Percentiles rank a stretch among this genome's conserved stretches.
Conservation (phyloP, 2,329 filamentous ascomycete genomes). For the Nemania abortiva region DNA sequence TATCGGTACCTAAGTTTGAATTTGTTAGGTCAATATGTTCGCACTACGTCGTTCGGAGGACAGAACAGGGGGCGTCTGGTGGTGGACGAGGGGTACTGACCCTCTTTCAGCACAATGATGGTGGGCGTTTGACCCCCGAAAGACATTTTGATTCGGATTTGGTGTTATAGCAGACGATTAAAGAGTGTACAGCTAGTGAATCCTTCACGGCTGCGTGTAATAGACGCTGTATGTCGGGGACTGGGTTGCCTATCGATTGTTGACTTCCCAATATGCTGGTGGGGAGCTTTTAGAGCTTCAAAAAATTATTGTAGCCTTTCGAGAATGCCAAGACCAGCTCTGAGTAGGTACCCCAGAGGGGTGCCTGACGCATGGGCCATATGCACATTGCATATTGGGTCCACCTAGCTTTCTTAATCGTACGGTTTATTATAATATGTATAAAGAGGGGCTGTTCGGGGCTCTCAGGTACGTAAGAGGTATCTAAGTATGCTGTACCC, state of each 20-base stretch:
- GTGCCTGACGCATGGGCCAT: constrained; percentile 1
- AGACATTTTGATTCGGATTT: constrained; percentile 74
- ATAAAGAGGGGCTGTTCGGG: background rate
- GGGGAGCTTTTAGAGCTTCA: constrained; percentile 59
- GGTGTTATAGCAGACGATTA: constrained; percentile 10
- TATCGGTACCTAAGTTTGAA: constrained; percentile 81
- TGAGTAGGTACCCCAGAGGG: background rate
- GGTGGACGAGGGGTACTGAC: constrained; percentile 63
- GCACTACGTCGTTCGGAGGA: constrained; percentile 3
- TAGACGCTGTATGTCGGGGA: constrained; percentile 12
- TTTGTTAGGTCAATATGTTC: constrained; percentile 38
- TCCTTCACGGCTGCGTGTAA: constrained; percentile 1
- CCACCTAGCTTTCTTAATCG: background rate
- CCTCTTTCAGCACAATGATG: constrained; percentile 97
- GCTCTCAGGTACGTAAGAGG: too few species aligned
- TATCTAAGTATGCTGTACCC: too few species aligned
- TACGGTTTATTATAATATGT: background rate
- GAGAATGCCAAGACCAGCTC: constrained; percentile 31
- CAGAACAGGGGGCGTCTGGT: constrained; percentile 6
- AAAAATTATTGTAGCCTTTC: constrained; percentile 64
- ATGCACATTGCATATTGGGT: background rate
- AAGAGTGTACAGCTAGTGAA: constrained; percentile 1
- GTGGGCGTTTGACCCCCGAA: constrained; percentile 98
- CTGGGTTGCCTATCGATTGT: constrained; percentile 35
- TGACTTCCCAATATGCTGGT: constrained; percentile 41